Evolutionary conservation across 371 early-diverging fungal genomes (phyloP).

Genomic region (Mortierella sp.): DNA sequence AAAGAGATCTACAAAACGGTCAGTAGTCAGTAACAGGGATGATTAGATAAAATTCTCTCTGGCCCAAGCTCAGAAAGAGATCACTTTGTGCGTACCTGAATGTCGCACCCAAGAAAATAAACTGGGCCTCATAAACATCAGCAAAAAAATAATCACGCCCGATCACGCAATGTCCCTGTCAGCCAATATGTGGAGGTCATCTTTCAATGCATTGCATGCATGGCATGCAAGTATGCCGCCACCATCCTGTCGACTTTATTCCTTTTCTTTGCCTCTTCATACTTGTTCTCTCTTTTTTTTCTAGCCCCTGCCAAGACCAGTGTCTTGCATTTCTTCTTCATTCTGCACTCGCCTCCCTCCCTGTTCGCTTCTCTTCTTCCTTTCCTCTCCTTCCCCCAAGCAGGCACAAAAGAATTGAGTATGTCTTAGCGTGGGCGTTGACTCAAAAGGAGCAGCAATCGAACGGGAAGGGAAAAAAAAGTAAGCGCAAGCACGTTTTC

Average conservation of each 20-base stretch:
- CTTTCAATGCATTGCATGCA: not conserved
- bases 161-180: no score
- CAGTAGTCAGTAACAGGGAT: no score
- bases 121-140: no score
- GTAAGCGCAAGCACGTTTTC: not conserved
- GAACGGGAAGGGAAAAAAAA: not conserved
- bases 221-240: not conserved
- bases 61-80: no score
- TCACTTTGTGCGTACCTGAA: no score
- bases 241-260: not conserved
- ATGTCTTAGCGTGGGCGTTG: not conserved
- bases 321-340: not conserved
- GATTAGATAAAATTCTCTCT: no score
- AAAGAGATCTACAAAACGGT: no score
- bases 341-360: not conserved
- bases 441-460: not conserved
- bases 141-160: no score
- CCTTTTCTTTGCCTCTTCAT: not conserved
- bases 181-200: not conserved
- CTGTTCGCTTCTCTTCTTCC: no score
- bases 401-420: not conserved
- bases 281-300: not conserved
- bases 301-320: slow-evolving; percentile 7
- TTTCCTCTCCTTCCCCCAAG: no score
- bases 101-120: no score